Evolutionary conservation across 2,329 filamentous ascomycete species (phyloP).

Genomic region (Fusarium haematococcum): DNA sequence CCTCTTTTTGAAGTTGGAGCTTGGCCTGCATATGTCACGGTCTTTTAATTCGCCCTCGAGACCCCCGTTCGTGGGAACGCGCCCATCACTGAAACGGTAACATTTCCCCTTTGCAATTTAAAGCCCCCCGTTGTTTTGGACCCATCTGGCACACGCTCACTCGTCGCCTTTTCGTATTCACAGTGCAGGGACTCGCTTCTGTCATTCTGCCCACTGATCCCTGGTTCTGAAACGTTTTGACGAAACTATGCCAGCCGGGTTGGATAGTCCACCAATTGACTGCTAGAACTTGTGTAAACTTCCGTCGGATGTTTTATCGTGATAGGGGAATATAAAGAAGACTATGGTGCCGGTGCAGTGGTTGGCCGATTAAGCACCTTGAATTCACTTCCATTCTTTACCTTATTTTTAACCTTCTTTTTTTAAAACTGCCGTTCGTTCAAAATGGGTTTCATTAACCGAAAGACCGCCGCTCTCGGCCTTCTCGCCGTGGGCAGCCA

Average conservation of each 20-base stretch:
- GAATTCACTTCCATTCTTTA: slow-evolving; percentile 8
- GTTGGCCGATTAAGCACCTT: background rate
- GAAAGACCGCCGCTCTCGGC: slow-evolving; percentile 16
- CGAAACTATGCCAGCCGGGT: slow-evolving; percentile 11
- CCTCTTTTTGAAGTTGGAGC: background rate
- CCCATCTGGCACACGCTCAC: background rate
- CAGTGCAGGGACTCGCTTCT: background rate
- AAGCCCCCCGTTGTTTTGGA: slow-evolving; percentile 1
- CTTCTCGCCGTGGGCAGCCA: slow-evolving; percentile 26
- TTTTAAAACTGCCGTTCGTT: background rate
- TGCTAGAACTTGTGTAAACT: background rate
- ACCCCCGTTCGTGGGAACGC: background rate
- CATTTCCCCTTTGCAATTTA: slow-evolving; percentile 14
- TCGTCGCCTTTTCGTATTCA: background rate
- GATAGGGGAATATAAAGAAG: slow-evolving; percentile 11
- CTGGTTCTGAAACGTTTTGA: slow-evolving; percentile 16
- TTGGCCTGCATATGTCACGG: background rate
- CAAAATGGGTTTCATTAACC: slow-evolving; percentile 29
- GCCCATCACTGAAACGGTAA: slow-evolving; percentile 7
- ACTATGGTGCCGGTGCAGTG: background rate
- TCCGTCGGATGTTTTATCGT: background rate
- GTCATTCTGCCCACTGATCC: background rate
- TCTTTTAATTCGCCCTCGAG: background rate
- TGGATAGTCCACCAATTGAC: slow-evolving; percentile 25
- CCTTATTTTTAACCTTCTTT: background rate